Evolutionary conservation across 225 moss, liverwort and hornwort species (phyloP), one percentile per base, ranked within the genome.

Genomic region (Climacium dendroides): DNA sequence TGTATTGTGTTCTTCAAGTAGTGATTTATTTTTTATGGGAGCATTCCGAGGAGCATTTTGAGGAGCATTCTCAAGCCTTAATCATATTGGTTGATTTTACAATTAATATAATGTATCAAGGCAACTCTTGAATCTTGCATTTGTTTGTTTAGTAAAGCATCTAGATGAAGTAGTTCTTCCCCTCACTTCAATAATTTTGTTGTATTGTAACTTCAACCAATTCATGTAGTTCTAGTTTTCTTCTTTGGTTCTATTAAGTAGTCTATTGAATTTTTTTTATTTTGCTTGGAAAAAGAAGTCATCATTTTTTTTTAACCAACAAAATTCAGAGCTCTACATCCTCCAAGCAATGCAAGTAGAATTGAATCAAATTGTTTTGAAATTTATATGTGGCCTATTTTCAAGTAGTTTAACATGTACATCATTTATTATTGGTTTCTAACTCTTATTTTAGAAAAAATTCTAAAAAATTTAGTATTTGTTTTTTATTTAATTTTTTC

Each of bases 301-400:
- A 7, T 69, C 24, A 39, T 1, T 0, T 1, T 24, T 24, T 69
- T 69, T 39, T 39, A 69, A 69, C 14, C 24, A 13, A 19, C 11
- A 69, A 69, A 13, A 23, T 13, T 67, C 3, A 23, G n/a, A n/a
- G n/a, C n/a, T 0, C 2, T 41, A 41, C 41, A 70, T 70, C 8
- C 3, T 70, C 13, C 10, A 70, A 70, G 15, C 1, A 3, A 0
- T 41, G 0, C 1, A 25, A 0, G 1, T 5, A 0, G 15, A 5
- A 15, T 15, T 0, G 3, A 41, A 14, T 15, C 25, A 20, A 70
- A 15, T 69, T 69, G 14, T 14, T 70, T 70, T 41, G 41, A 41
- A 41, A 41, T 70, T 70, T 69, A 14, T 8, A 41, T 41, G 8
- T 25, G 15, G 25, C 0, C 14, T 1, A 41, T 41, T 8, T 25